Evolutionary conservation across 306 rosid species (phyloP).

Genomic region (Cucurbita ficifolia): DNA sequence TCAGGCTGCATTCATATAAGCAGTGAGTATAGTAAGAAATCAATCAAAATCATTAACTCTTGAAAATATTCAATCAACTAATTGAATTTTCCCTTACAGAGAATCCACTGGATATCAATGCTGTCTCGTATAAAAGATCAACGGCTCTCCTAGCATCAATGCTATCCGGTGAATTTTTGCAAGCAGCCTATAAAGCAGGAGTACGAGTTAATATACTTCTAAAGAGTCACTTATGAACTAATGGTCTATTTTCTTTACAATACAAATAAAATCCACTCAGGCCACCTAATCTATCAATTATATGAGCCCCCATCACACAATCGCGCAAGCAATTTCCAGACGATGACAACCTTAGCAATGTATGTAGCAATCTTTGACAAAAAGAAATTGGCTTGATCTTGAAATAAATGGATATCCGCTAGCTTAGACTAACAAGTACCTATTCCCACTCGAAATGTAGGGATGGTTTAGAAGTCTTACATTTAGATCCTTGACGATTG

Average conservation of each 20-base stretch:
- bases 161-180: conserved; percentile 83
- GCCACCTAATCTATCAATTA: not conserved
- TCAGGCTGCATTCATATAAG: conserved; percentile 52
- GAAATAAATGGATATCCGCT: not conserved
- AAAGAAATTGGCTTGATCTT: not conserved
- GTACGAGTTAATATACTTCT: not conserved
- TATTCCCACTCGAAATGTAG: not conserved
- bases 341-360: not conserved
- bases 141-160: conserved; percentile 76
- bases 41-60: not conserved
- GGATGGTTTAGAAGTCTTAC: conserved; percentile 24
- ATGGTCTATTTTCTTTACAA: not conserved
- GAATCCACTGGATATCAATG: conserved; percentile 93
- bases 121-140: conserved; percentile 80
- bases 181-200: conserved; percentile 56
- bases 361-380: not conserved
- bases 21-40: not conserved
- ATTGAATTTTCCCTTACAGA: conserved; percentile 26
- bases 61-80: not conserved
- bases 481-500: conserved; percentile 72
- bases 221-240: not conserved
- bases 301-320: not conserved
- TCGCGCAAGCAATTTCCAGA: not conserved
- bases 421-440: not conserved
- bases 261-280: not conserved